Base-by-base conservation (phyloP, 345 rosid species). In the Lepidium africanum region DNA sequence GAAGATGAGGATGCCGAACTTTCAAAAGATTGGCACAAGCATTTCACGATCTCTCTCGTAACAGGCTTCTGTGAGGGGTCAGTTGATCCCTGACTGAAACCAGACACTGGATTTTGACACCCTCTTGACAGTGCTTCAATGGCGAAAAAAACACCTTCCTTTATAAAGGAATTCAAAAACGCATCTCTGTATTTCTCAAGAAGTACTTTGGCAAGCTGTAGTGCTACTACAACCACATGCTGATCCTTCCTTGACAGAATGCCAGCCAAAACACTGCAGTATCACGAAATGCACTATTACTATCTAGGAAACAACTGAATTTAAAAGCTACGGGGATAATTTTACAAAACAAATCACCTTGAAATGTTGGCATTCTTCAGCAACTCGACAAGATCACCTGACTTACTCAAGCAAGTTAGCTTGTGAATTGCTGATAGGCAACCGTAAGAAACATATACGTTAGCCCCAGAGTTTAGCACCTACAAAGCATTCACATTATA, bases 381-480 rank as follows among this genome's bases (percentile, higher is more conserved):
- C 81, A 90, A 76, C 47, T 80, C 85, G 66, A 72, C 80, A 73
- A 90, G 87, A 69, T 84, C 76, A 74, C 84, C 87, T 45, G 94
- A 71, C 69, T 88, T 82, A 78, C 83, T 78, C 77, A 90, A 75
- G 80, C 65, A 76, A 67, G 87, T 82, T 46, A 86, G 77, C 73
- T 88, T 90, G 81, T 78, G 77, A 75, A 90, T 82, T 41, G 87
- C 85, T 70, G 85, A 83, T 48, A 93, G 76, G 77, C 96, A 93
- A 59, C 98, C 90, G 76, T 80, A 87, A 80, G 90, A 85, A 65
- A 90, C 85, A 65, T 78, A 81, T 45, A 82, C 53, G 47, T 84
- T 93, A 55, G 97, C 92, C 60, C 97, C 97, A 80, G 97, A 88
- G 61, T 88, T 82, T 67, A 93, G 87, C 67, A 88, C 90, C 98